Conservation (phyloP, 192 early-diverging fungal species). For the Gamsiella multidivaricata region DNA sequence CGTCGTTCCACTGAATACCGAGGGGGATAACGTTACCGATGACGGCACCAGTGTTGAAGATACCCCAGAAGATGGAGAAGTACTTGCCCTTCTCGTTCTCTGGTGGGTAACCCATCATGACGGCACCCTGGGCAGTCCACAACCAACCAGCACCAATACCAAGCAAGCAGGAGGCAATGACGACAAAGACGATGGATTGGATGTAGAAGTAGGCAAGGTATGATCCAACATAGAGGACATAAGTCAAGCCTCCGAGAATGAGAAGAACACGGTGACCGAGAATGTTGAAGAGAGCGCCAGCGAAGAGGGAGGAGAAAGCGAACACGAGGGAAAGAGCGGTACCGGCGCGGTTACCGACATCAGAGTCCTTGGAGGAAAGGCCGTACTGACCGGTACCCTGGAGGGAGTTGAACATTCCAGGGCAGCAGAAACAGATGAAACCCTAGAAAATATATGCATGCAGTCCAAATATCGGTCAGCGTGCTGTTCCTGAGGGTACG, state of each 20-base stretch:
- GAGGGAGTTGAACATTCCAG: slow-evolving; percentile 79
- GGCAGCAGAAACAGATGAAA: slow-evolving; percentile 82
- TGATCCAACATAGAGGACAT: slow-evolving; percentile 81
- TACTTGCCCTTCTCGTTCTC: slow-evolving; percentile 83
- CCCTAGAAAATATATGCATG: slow-evolving; percentile 64
- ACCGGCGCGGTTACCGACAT: slow-evolving; percentile 72
- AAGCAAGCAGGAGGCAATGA: slow-evolving; percentile 79
- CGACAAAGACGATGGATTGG: slow-evolving; percentile 64
- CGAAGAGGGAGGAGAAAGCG: slow-evolving; percentile 78
- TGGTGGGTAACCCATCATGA: slow-evolving; percentile 86
- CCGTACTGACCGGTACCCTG: slow-evolving; percentile 32
- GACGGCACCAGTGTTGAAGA: slow-evolving; percentile 83
- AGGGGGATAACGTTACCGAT: slow-evolving; percentile 80
- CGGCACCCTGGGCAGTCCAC: slow-evolving; percentile 81
- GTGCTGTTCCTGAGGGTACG: too few species aligned
- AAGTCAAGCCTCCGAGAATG: slow-evolving; percentile 73
- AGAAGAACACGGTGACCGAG: slow-evolving; percentile 79
- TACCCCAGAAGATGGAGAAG: slow-evolving; percentile 89
- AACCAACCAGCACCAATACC: slow-evolving; percentile 83
- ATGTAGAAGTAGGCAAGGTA: slow-evolving; percentile 74
- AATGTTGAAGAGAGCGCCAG: slow-evolving; percentile 82
- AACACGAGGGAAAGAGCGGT: slow-evolving; percentile 81
- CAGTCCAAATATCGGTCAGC: too few species aligned
- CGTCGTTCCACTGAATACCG: slow-evolving; percentile 72
- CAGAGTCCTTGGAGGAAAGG: slow-evolving; percentile 47